Conservation (phyloP, 208 protist genomes). For the Tritrichomonas musculus region DNA sequence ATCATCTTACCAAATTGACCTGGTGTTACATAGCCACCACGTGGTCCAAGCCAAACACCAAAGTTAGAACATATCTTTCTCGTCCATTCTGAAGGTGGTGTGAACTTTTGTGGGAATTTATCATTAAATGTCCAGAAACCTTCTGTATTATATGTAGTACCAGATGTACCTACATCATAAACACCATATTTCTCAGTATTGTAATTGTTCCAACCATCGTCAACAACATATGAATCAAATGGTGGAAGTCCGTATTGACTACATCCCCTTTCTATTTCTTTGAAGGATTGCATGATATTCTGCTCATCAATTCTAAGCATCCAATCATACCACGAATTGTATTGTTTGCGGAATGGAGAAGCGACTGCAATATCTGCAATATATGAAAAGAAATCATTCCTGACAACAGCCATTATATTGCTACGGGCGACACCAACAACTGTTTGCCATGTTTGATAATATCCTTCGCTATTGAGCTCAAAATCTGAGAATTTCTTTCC, state of each 20-base stretch:
- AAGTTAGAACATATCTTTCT: background rate
- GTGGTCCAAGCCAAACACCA: constrained; percentile 2
- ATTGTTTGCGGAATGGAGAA: background rate
- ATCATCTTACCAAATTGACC: background rate
- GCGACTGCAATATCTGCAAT: background rate
- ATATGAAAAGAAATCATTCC: background rate
- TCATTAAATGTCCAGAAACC: background rate
- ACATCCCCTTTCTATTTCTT: background rate
- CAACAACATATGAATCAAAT: background rate
- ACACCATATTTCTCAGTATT: background rate
- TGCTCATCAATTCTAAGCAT: background rate
- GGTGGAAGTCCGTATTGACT: background rate
- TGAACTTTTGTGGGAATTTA: background rate
- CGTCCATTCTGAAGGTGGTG: background rate
- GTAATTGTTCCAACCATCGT: background rate
- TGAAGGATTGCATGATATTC: background rate
- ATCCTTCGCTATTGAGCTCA: background rate
- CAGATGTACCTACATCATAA: background rate
- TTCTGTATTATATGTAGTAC: background rate
- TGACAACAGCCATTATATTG: background rate
- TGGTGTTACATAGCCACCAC: background rate
- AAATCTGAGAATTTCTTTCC: background rate
- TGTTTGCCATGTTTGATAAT: background rate
- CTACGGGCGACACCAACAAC: background rate
- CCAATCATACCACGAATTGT: background rate